Evolutionary conservation across 2,329 filamentous ascomycete genomes (phyloP).

Genomic region (Coniochaeta sp.): DNA sequence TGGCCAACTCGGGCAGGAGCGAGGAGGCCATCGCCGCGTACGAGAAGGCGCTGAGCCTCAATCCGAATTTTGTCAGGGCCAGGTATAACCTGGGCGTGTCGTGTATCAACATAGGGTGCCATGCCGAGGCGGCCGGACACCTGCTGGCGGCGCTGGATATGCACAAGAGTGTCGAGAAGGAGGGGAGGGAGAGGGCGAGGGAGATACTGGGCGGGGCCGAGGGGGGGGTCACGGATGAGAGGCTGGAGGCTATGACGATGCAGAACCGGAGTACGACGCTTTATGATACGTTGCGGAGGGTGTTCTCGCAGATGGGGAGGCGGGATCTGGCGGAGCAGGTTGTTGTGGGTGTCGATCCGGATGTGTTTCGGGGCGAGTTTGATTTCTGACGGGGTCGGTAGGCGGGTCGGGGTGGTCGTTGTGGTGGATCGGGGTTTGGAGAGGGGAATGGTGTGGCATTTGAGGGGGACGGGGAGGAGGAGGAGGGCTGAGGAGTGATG

Average conservation of each 20-base stretch:
- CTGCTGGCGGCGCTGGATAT: slow-evolving; percentile 86
- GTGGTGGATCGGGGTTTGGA: too few relatives aligned
- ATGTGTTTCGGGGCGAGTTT: slow-evolving; percentile 82
- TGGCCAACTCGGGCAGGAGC: slow-evolving; percentile 86
- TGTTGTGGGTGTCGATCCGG: slow-evolving; percentile 82
- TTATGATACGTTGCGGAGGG: slow-evolving; percentile 86
- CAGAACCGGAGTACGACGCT: slow-evolving; percentile 97
- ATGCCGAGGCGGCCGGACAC: slow-evolving; percentile 86
- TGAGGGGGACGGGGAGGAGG: slow-evolving; percentile 4
- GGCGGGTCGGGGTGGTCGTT: too few relatives aligned
- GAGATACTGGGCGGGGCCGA: slow-evolving; percentile 63
- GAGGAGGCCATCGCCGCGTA: slow-evolving; percentile 98
- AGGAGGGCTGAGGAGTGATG: slow-evolving; percentile 7
- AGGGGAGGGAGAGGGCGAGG: slow-evolving; percentile 73
- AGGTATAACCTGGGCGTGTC: slow-evolving; percentile 94
- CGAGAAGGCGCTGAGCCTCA: slow-evolving; percentile 80
- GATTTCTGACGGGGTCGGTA: slow-evolving; percentile 54
- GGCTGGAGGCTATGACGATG: slow-evolving; percentile 78
- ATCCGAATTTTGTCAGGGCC: slow-evolving; percentile 94
- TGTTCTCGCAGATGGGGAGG: slow-evolving; percentile 94
- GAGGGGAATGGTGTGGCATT: slow-evolving; percentile 6
- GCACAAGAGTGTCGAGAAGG: slow-evolving; percentile 88
- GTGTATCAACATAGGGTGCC: slow-evolving; percentile 96
- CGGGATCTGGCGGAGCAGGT: slow-evolving; percentile 84
- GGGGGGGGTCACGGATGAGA: slow-evolving; percentile 50